Conservation (phyloP, 805 yeast species). For the Yamadazyma scolyti region DNA sequence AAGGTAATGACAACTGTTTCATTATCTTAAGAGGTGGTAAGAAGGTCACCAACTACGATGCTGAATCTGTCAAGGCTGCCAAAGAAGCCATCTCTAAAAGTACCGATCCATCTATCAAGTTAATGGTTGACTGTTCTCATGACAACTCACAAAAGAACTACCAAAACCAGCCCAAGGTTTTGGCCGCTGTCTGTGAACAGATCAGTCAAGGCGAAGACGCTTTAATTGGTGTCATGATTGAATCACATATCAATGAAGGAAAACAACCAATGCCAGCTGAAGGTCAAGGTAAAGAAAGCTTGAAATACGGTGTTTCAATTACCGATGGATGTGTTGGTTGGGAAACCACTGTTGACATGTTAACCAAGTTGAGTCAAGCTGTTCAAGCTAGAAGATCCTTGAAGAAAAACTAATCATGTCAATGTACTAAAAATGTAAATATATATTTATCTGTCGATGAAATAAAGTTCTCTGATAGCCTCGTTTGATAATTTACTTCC, state of each 20-base stretch:
- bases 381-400: conserved; percentile 68
- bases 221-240: conserved; percentile 95
- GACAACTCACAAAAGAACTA: conserved; percentile 92
- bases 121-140: conserved; percentile 97
- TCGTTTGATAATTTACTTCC: neutral
- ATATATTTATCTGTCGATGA: neutral
- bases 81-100: conserved; percentile 54
- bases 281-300: conserved; percentile 52
- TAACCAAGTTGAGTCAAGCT: conserved; percentile 71
- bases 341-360: conserved; percentile 75
- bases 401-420: conserved; percentile 8
- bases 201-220: conserved; percentile 65
- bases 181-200: conserved; percentile 74
- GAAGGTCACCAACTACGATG: conserved; percentile 85
- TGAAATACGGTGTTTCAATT: conserved; percentile 90
- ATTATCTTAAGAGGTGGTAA: conserved; percentile 96
- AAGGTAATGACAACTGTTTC: conserved; percentile 88
- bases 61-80: conserved; percentile 64
- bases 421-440: neutral
- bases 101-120: conserved; percentile 54
- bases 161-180: conserved; percentile 90
- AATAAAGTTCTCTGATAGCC: no score
- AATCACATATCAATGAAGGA: conserved; percentile 87
- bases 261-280: conserved; percentile 83
- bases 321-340: conserved; percentile 98